A percentile compares a stretch with the other conserved stretches of the same genome.
phyloP scores from a whole-genome alignment of 805 yeast species.

The Wickerhamiella allomyrinae region DNA sequence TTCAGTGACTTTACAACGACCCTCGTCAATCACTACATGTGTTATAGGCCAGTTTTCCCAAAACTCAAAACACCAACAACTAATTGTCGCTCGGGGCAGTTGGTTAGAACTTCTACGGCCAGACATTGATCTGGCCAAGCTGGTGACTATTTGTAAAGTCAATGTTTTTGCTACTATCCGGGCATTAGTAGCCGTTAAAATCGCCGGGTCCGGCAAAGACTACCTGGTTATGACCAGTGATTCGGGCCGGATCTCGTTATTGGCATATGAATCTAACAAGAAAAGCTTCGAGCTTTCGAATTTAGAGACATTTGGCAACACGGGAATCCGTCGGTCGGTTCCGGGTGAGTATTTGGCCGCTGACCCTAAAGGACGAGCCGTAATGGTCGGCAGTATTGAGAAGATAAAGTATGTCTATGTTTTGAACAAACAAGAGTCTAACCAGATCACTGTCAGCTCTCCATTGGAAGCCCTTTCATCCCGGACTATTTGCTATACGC shows the following conservation, averaged over 20 bases:
- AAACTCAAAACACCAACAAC: conserved; percentile 33
- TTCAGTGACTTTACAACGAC: conserved; percentile 53
- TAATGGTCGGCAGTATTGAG: conserved; percentile 60
- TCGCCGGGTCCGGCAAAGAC: conserved; percentile 42
- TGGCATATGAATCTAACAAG: conserved; percentile 32
- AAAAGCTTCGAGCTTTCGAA: conserved; percentile 10
- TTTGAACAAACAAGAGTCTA: conserved; percentile 35
- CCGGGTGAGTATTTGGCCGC: conserved; percentile 62
- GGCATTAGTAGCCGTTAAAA: conserved; percentile 35
- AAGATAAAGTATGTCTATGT: conserved; percentile 58
- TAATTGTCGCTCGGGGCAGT: conserved; percentile 44
- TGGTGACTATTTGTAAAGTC: conserved; percentile 31
- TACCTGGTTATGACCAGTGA: conserved; percentile 59
- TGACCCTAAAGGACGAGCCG: conserved; percentile 60
- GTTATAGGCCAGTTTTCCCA: conserved; percentile 52
- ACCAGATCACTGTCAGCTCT: conserved; percentile 38
- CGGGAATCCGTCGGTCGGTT: conserved; percentile 57
- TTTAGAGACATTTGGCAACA: conserved; percentile 33
- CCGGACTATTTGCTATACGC: conserved; percentile 35
- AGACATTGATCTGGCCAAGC: conserved; percentile 41
- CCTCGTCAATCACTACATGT: conserved; percentile 39
- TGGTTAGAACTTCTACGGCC: conserved; percentile 39
- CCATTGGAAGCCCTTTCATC: conserved; percentile 58
- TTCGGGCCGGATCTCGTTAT: conserved; percentile 52
- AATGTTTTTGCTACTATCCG: conserved; percentile 48